These are phyloP conservation scores for Hemileia vastatrix DNA, from an alignment of 1,284 basidiomycete species.

Conservation along the genomic window DNA sequence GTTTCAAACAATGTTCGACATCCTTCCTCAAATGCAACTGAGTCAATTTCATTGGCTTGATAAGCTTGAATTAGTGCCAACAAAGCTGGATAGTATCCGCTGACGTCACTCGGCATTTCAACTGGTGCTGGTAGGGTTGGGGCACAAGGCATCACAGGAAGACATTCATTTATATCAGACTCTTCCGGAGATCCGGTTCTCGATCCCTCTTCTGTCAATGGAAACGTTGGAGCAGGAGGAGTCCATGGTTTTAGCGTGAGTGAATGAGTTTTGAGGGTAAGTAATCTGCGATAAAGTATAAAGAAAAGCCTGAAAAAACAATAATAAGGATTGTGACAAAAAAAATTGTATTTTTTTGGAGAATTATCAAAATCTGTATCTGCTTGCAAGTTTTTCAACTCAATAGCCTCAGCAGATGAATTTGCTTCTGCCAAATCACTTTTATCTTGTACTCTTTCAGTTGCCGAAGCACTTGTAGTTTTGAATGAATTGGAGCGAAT, in stretches of 20 bases:
- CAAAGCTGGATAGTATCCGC: constrained; percentile 4
- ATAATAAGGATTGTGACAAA: constrained; percentile 18
- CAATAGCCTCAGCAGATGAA: not conserved
- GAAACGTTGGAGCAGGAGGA: not conserved
- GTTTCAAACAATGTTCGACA: constrained; percentile 94
- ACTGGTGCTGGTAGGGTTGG: not conserved
- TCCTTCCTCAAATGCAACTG: constrained; percentile 81
- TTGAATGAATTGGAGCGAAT: constrained; percentile 79
- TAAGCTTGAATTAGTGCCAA: constrained; percentile 13
- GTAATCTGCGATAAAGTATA: constrained; percentile 18
- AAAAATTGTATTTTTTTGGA: no score
- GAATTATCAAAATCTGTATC: no score
- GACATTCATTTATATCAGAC: not conserved
- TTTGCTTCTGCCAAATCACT: not conserved
- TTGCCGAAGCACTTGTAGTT: no score
- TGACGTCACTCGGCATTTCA: not conserved
- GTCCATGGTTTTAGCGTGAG: not conserved
- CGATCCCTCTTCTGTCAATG: not conserved
- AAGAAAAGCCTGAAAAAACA: constrained; percentile 17
- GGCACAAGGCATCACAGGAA: not conserved
- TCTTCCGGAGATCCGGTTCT: not conserved
- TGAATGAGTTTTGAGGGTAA: constrained; percentile 12
- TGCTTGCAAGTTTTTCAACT: not conserved
- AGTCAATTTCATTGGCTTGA: constrained; percentile 61
- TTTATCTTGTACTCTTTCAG: no score